Evolutionary conservation across 2,329 filamentous ascomycete genomes (phyloP).

Genomic region (Ceratocystis alfenasii): DNA sequence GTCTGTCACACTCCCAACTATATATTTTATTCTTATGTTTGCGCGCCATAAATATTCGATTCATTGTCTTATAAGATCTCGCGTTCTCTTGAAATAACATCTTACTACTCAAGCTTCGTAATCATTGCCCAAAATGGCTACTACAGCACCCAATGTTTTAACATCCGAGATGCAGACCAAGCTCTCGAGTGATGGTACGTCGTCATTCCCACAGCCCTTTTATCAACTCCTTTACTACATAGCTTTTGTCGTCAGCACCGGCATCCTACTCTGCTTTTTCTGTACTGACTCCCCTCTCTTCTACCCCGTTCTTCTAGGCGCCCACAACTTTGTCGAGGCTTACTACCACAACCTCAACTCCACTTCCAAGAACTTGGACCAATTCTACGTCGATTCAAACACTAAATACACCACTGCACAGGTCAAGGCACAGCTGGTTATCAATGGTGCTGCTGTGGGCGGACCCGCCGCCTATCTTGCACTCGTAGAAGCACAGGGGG

Average conservation of each 20-base stretch:
- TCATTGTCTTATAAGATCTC: no score
- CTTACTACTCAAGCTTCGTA: background rate
- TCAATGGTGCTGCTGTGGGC: slow-evolving; percentile 61
- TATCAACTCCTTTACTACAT: no score
- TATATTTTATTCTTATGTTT: background rate
- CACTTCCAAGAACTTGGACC: slow-evolving; percentile 42
- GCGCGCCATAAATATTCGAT: background rate
- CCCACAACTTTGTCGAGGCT: slow-evolving; percentile 23
- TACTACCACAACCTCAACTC: slow-evolving; percentile 67
- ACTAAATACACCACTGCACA: slow-evolving; percentile 22
- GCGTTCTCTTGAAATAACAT: no score
- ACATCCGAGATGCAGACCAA: slow-evolving; percentile 22
- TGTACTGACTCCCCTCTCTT: background rate
- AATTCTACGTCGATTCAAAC: slow-evolving; percentile 52
- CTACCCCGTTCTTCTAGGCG: slow-evolving; percentile 13
- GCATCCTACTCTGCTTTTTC: background rate
- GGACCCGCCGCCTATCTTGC: slow-evolving; percentile 54
- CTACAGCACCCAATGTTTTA: slow-evolving; percentile 18
- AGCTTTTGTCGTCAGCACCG: no score
- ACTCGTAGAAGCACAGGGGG: slow-evolving; percentile 53
- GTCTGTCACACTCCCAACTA: no score
- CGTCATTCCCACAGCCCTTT: background rate
- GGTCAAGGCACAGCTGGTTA: slow-evolving; percentile 56
- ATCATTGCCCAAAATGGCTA: slow-evolving; percentile 13
- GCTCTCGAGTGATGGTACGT: slow-evolving; percentile 22